Conservation (phyloP, 352 stramenopile species). For the Aphanomyces invadans region DNA sequence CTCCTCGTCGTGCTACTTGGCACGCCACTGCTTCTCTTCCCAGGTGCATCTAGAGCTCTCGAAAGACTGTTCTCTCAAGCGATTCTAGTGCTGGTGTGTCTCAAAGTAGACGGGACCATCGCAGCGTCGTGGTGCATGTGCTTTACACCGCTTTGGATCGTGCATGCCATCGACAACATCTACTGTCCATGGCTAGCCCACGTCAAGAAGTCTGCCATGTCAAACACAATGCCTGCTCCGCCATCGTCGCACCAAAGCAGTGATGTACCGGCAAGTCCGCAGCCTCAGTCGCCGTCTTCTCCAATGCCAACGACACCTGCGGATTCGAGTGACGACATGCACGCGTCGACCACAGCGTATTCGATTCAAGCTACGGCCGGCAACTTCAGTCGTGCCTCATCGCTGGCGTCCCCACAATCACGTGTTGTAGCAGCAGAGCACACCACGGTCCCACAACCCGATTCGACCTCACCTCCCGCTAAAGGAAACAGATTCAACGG, state of each 20-base stretch:
- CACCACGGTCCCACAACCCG: no score
- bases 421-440: neutral
- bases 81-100: slow-evolving; percentile 13
- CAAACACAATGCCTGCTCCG: no score
- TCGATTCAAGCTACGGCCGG: no score
- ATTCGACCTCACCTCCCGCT: no score
- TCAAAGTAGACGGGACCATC: slow-evolving; percentile 14
- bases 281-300: neutral
- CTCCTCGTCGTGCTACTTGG: slow-evolving; percentile 1
- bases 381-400: no score
- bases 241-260: no score
- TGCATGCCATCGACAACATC: neutral
- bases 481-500: no score
- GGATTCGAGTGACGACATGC: no score
- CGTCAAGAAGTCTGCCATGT: neutral
- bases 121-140: neutral
- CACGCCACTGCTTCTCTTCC: slow-evolving; percentile 6
- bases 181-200: neutral
- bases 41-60: neutral
- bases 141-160: slow-evolving; percentile 7
- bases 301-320: no score
- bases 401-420: neutral
- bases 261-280: no score
- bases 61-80: neutral
- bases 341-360: no score